These are phyloP conservation scores for Diplosphaera chodatii DNA, from an alignment of 139 green algal genomes.

Conservation along the genomic window DNA sequence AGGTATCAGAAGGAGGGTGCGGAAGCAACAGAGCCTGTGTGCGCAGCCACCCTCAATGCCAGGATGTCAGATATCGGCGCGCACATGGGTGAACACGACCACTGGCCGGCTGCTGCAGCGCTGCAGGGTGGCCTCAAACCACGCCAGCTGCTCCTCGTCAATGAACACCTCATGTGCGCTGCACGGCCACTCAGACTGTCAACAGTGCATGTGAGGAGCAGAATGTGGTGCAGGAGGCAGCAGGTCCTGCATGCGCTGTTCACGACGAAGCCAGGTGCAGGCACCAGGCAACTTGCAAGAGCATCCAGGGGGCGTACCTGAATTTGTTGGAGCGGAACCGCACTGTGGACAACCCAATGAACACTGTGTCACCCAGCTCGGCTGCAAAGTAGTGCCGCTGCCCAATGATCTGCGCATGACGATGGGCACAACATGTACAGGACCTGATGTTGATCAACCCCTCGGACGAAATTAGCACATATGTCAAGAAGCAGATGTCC, in stretches of 20 bases:
- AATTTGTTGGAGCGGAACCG: constrained; percentile 54
- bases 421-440: too few species aligned
- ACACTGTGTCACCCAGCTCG: constrained; percentile 46
- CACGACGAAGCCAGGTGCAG: too few species aligned
- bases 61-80: not conserved
- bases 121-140: constrained; percentile 48
- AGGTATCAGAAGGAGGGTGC: too few species aligned
- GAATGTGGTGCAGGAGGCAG: too few species aligned
- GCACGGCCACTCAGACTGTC: not conserved
- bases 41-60: too few species aligned
- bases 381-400: constrained; percentile 63
- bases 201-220: too few species aligned
- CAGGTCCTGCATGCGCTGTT: too few species aligned
- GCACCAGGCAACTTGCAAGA: too few species aligned
- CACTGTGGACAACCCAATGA: constrained; percentile 66
- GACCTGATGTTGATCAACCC: too few species aligned
- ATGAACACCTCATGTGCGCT: constrained; percentile 56
- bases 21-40: too few species aligned
- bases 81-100: constrained; percentile 59
- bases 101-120: constrained; percentile 36
- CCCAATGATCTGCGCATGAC: constrained; percentile 26
- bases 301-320: constrained; percentile 8
- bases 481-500: too few species aligned
- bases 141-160: constrained; percentile 66
- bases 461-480: too few species aligned